Evolutionary conservation across 106 monocot genomes (phyloP).

Genomic region (Posidonia australis): DNA sequence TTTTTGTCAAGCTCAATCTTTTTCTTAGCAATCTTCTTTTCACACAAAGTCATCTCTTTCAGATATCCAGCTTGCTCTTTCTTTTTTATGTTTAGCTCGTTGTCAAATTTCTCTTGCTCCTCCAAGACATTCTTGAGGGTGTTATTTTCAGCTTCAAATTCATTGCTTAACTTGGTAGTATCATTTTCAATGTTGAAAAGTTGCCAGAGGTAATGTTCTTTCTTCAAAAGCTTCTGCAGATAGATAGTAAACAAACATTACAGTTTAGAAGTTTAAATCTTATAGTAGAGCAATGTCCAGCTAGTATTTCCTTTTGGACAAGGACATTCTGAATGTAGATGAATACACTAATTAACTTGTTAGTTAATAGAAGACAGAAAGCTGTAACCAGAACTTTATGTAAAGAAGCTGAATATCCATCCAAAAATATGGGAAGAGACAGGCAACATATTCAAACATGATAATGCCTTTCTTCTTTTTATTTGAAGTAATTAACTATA

Average conservation of each 20-base stretch:
- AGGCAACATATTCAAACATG: too few relatives aligned
- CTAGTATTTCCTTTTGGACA: too few relatives aligned
- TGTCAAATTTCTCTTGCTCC: constrained; percentile 34
- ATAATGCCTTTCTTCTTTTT: too few relatives aligned
- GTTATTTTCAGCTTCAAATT: constrained; percentile 53
- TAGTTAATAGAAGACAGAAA: too few relatives aligned
- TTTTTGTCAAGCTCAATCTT: constrained; percentile 96
- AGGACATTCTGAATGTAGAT: too few relatives aligned
- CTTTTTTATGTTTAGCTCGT: constrained; percentile 49
- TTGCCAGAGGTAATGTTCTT: constrained; percentile 84
- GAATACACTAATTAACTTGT: too few relatives aligned
- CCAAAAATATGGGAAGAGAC: too few relatives aligned
- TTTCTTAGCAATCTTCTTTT: constrained; percentile 84
- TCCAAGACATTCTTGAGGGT: constrained; percentile 33
- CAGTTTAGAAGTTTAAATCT: not conserved
- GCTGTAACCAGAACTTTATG: too few relatives aligned
- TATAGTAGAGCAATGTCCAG: too few relatives aligned
- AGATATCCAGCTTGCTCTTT: constrained; percentile 89
- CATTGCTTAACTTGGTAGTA: constrained; percentile 37
- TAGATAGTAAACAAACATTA: constrained; percentile 4
- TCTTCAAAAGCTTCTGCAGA: constrained; percentile 71
- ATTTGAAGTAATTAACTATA: too few relatives aligned
- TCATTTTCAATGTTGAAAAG: constrained; percentile 71
- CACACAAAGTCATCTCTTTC: constrained; percentile 72
- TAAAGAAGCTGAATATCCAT: too few relatives aligned